Evolutionary conservation across 2,329 filamentous ascomycete genomes (phyloP), one percentile per base, ranked within the genome.

Genomic region (Stemphylium vesicarium): DNA sequence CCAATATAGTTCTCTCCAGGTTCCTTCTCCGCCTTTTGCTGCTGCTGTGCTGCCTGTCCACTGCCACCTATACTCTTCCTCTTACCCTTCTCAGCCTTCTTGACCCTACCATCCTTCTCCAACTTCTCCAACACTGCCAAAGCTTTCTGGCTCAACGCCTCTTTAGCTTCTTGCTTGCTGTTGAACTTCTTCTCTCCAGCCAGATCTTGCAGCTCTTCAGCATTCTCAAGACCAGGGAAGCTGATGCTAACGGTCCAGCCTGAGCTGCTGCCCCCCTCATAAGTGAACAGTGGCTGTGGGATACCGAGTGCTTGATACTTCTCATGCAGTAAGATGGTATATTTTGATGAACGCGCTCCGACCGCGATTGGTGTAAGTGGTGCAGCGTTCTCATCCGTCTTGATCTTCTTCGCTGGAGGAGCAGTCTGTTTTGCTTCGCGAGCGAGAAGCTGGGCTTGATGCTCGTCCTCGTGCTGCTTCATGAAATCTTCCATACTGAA

Each of bases 81-180:
- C 51, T 62, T 59, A n/a, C 43, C 41, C 49, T 59, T 57, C 33
- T 12, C 56, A 26, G 31, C 58, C 52, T 71, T 74, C 4, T 44
- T 48, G 33, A 69, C 53, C 35, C 68, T 69, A 0, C 70, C 67
- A 35, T 64, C 52, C 15, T 33, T 54, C 33, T 64, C 63, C 36
- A 72, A 57, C 10, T 48, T 38, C 7, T 65, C 62, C 4, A 79
- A 40, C 3, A 69, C 42, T 2, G 53, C 56, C 5, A 77, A 33
- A 2, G 66, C 76, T n/a, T 53, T 59, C 61, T 70, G 69, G 37
- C 72, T 74, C 18, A 76, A 44, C 1, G 65, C 72, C 52, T 80
- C 78, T 51, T 77, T 79, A 0, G 76, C 78, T 44, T 77, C 75
- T 53, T 76, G 75, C 65, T 81, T 80, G 35, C 66, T 76, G 7